Evolutionary conservation across 2,329 filamentous ascomycete genomes (phyloP).

Genomic region (Calonectria leucothoes): DNA sequence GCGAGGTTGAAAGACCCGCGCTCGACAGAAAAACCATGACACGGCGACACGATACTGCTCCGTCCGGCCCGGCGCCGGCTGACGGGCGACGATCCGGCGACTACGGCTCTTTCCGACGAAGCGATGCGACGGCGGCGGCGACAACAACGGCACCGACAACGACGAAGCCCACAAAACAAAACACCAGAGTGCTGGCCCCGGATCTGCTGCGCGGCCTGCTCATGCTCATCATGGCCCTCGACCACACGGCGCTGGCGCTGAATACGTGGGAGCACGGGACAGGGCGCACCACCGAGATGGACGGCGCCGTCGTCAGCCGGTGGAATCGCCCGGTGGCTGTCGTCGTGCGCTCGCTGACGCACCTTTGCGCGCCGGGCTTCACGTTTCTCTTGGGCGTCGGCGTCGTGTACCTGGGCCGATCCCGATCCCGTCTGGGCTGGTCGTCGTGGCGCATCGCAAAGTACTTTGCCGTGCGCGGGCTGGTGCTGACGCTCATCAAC

Average conservation of each 20-base stretch:
- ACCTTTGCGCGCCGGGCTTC: constrained; percentile 59
- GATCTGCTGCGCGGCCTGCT: constrained; percentile 58
- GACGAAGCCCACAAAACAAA: constrained; percentile 26
- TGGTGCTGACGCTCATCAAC: constrained; percentile 50
- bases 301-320: constrained; percentile 46
- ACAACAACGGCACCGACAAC: background rate
- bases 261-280: constrained; percentile 56
- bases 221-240: constrained; percentile 58
- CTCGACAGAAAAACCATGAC: background rate
- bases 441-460: constrained; percentile 44
- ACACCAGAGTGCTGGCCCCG: constrained; percentile 52
- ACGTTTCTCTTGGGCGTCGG: constrained; percentile 59
- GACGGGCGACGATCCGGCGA: background rate
- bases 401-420: constrained; percentile 57
- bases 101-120: background rate
- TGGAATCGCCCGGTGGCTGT: constrained; percentile 55
- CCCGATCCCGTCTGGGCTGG: constrained; percentile 55
- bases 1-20: background rate
- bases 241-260: constrained; percentile 54
- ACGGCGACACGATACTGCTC: background rate
- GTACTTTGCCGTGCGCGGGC: constrained; percentile 53
- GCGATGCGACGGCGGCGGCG: constrained; percentile 17
- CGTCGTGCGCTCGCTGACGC: constrained; percentile 54
- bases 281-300: constrained; percentile 48
- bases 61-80: background rate